Percentiles rank a stretch among this genome's conserved stretches.
phyloP scores from a whole-genome alignment of 2,329 filamentous ascomycete species.

The Chaetomium sp. region DNA sequence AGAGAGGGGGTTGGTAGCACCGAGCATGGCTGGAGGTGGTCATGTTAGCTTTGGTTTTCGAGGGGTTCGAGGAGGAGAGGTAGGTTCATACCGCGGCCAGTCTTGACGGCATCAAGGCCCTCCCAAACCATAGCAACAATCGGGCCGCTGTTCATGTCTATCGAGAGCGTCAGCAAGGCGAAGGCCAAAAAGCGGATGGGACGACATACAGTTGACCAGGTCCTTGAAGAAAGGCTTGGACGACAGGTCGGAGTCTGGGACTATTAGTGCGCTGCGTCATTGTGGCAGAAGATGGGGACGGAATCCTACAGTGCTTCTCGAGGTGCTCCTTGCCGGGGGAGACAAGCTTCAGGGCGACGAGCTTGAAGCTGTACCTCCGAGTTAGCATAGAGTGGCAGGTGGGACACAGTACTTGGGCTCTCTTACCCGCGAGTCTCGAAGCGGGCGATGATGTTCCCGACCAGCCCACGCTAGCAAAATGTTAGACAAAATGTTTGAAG shows the following conservation, averaged over 20 bases:
- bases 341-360: conserved; percentile 94
- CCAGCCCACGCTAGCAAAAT: conserved; percentile 77
- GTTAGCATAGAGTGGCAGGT: conserved; percentile 22
- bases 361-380: conserved; percentile 75
- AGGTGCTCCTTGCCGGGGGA: conserved; percentile 91
- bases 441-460: conserved; percentile 96
- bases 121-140: conserved; percentile 99
- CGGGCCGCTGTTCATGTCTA: conserved; percentile 96
- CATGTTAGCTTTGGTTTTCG: conserved; percentile 30
- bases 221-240: conserved; percentile 96
- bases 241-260: conserved; percentile 76
- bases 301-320: conserved; percentile 81
- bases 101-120: conserved; percentile 98
- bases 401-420: conserved; percentile 29
- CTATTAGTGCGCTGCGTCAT: conserved; percentile 36
- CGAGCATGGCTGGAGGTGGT: conserved; percentile 70
- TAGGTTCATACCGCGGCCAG: conserved; percentile 72
- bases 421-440: conserved; percentile 93
- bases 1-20: conserved; percentile 97
- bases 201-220: conserved; percentile 79
- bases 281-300: conserved; percentile 8
- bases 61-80: conserved; percentile 38
- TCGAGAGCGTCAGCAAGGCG: conserved; percentile 29
- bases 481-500: conserved; percentile 29
- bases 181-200: background rate